Evolutionary conservation across 345 rosid species (phyloP).

Genomic region (Citrus cavaleriei): DNA sequence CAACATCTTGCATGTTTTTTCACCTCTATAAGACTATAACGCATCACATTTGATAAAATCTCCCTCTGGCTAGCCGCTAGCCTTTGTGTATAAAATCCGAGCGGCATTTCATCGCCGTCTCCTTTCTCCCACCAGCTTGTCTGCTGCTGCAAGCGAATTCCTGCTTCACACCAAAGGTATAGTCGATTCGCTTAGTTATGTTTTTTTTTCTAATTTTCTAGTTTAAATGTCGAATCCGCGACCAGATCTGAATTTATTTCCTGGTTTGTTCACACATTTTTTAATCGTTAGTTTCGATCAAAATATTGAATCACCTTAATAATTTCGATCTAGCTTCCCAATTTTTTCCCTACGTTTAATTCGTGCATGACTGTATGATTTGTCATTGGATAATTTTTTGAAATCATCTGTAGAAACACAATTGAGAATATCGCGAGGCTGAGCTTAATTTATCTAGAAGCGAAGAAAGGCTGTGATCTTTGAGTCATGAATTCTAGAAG

Average conservation of each 20-base stretch:
- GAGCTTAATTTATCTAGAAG: not conserved
- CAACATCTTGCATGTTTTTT: not conserved
- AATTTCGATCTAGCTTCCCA: not conserved
- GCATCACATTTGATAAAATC: not conserved
- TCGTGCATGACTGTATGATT: not conserved
- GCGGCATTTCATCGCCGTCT: not conserved
- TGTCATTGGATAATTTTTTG: not conserved
- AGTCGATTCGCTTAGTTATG: not conserved
- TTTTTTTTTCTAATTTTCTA: not conserved
- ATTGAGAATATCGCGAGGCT: not conserved
- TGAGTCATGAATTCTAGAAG: constrained; percentile 58
- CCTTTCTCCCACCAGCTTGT: not conserved
- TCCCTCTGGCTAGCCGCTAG: not conserved
- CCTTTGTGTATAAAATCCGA: not conserved
- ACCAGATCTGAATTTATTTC: constrained; percentile 21
- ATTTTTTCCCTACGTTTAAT: not conserved
- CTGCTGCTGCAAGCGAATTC: not conserved
- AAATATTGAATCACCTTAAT: not conserved
- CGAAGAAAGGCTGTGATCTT: constrained; percentile 9
- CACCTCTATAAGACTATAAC: not conserved
- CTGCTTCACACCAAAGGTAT: constrained; percentile 23
- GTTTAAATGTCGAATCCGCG: not conserved
- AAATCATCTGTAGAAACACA: not conserved
- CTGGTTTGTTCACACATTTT: not conserved
- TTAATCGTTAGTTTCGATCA: not conserved